These are phyloP conservation scores for Epichloe typhina DNA, from an alignment of 2,329 filamentous ascomycete genomes.

Conservation along the genomic window DNA sequence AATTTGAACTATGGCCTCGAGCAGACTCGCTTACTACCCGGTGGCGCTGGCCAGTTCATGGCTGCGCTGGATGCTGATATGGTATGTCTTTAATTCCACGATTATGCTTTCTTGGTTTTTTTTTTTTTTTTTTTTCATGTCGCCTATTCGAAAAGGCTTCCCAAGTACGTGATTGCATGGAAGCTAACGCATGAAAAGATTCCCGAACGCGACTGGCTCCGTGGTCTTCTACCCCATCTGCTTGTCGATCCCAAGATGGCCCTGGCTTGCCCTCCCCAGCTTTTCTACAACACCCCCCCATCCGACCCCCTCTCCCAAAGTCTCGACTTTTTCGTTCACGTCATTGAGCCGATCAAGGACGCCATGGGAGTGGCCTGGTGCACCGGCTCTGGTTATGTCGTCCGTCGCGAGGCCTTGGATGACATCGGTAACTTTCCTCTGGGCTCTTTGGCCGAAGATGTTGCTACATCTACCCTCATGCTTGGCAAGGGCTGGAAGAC, in stretches of 20 bases:
- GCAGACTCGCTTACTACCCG: constrained; percentile 34
- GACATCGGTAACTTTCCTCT: constrained; percentile 49
- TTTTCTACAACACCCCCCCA: constrained; percentile 49
- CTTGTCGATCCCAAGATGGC: constrained; percentile 43
- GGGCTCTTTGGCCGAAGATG: constrained; percentile 47
- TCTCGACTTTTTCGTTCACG: constrained; percentile 44
- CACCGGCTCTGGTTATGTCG: constrained; percentile 49
- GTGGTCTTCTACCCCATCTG: constrained; percentile 42
- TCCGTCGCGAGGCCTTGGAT: constrained; percentile 44
- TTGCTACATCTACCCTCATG: constrained; percentile 44
- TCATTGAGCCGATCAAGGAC: constrained; percentile 37
- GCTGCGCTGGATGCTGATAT: constrained; percentile 56
- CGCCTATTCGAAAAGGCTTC: background rate
- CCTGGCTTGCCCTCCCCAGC: constrained; percentile 46
- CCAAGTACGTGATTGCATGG: background rate
- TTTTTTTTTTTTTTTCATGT: background rate
- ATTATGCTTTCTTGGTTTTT: background rate
- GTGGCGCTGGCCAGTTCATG: constrained; percentile 43
- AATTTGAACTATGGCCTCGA: constrained; percentile 50
- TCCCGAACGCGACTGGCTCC: constrained; percentile 46
- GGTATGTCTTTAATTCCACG: constrained; percentile 19
- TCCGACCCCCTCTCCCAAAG: constrained; percentile 45
- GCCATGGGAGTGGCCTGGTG: constrained; percentile 46
- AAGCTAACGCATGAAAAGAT: constrained; percentile 26
- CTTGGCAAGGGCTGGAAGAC: constrained; percentile 50